Conservation (phyloP, 371 early-diverging fungal genomes). For the Rhizopus arrhizus region DNA sequence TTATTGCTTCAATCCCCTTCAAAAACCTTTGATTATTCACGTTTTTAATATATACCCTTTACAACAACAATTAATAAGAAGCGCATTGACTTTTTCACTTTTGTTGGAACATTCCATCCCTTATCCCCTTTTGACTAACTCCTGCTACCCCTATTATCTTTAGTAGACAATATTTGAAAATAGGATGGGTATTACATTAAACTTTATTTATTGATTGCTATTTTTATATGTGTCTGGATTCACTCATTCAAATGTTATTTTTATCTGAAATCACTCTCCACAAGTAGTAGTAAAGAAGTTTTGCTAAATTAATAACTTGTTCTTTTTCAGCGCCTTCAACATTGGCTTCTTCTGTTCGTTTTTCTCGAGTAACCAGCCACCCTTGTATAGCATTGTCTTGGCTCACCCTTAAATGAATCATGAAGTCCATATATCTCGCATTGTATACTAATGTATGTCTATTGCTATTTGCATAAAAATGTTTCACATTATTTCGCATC, state of each 20-base stretch:
- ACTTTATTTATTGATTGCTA: too few species aligned
- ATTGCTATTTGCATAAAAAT: constrained; percentile 29
- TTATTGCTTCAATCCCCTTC: too few species aligned
- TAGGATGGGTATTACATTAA: too few species aligned
- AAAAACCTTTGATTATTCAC: too few species aligned
- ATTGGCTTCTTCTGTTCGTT: constrained; percentile 7
- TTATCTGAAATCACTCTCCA: constrained; percentile 31
- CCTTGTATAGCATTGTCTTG: constrained; percentile 25
- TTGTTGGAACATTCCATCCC: too few species aligned
- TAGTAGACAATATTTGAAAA: too few species aligned
- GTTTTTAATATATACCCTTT: too few species aligned
- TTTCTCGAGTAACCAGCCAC: constrained; percentile 47
- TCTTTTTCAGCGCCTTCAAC: constrained; percentile 36
- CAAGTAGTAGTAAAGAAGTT: constrained; percentile 34
- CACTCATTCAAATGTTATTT: background rate
- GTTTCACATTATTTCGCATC: constrained; percentile 28
- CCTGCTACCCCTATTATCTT: too few species aligned
- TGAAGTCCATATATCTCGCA: constrained; percentile 47
- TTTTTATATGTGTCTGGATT: too few species aligned
- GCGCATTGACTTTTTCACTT: too few species aligned
- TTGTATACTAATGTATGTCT: constrained; percentile 42
- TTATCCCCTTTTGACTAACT: too few species aligned
- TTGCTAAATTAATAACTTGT: constrained; percentile 36
- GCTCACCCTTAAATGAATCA: constrained; percentile 38
- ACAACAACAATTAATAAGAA: too few species aligned